These are phyloP conservation scores for Gyromitra esculenta DNA, from an alignment of 2,329 filamentous ascomycete species.

Conservation along the genomic window DNA sequence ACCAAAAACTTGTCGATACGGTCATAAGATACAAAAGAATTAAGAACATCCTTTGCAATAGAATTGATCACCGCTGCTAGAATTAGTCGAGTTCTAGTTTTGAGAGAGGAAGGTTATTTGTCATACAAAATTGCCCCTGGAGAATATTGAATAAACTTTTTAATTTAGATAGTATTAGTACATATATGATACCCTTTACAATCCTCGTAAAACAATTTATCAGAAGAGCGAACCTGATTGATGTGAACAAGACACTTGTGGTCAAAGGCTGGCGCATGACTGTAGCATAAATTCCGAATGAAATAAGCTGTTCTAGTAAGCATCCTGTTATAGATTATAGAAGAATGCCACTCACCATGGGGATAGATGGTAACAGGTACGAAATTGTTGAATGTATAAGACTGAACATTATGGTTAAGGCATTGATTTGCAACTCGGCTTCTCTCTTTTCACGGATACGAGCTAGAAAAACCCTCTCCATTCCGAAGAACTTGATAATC, in stretches of 20 bases:
- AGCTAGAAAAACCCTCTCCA: constrained; percentile 45
- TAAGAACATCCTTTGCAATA: constrained; percentile 21
- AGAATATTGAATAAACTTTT: constrained; percentile 48
- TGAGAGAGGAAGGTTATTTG: neutral
- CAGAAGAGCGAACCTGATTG: constrained; percentile 40
- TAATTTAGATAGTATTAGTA: neutral
- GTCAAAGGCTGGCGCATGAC: constrained; percentile 48
- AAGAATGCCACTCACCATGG: constrained; percentile 40
- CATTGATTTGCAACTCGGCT: constrained; percentile 38
- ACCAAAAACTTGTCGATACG: constrained; percentile 52
- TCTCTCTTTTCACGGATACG: constrained; percentile 49
- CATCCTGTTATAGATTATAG: neutral
- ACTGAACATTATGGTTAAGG: constrained; percentile 30
- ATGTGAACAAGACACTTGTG: constrained; percentile 51
- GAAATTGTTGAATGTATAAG: constrained; percentile 42
- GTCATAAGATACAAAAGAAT: constrained; percentile 46
- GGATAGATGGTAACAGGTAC: constrained; percentile 43
- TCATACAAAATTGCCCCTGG: constrained; percentile 42
- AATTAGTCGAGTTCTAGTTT: constrained; percentile 5
- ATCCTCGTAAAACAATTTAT: neutral
- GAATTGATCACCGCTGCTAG: neutral
- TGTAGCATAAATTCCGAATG: constrained; percentile 50
- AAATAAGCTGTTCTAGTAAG: constrained; percentile 38
- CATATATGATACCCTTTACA: neutral
- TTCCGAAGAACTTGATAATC: constrained; percentile 52